Conservation (phyloP, 129 eudicot genomes). For the Saussurea involucrata region DNA sequence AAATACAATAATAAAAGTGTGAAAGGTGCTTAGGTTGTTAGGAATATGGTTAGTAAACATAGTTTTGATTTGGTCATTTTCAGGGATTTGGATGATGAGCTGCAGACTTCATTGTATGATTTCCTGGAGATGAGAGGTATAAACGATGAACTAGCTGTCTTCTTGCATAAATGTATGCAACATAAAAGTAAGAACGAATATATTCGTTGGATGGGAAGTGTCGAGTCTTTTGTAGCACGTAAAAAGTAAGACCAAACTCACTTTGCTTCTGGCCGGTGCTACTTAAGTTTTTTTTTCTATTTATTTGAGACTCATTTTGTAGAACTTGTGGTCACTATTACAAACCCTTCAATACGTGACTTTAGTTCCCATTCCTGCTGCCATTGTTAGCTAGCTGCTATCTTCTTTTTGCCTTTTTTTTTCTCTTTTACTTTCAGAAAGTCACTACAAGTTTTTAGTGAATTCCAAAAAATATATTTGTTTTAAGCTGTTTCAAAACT, state of each 20-base stretch:
- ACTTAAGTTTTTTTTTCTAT: neutral
- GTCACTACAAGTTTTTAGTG: neutral
- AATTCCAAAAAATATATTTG: neutral
- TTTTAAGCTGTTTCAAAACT: neutral
- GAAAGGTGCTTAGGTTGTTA: neutral
- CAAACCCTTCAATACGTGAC: neutral
- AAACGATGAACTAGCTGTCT: constrained; percentile 56
- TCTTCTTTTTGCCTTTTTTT: neutral
- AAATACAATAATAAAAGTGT: too few species aligned
- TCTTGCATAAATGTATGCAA: constrained; percentile 62
- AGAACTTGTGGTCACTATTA: neutral
- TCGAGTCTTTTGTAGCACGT: constrained; percentile 57
- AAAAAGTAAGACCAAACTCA: constrained; percentile 21
- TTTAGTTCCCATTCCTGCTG: neutral
- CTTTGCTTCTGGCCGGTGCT: neutral
- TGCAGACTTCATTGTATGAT: constrained; percentile 65
- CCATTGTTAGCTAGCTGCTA: neutral
- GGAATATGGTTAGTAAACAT: neutral
- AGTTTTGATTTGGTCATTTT: constrained; percentile 12
- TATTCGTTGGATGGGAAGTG: constrained; percentile 61
- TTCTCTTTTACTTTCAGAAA: neutral
- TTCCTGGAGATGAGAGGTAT: constrained; percentile 69
- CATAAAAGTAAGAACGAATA: constrained; percentile 62
- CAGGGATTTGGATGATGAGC: constrained; percentile 82
- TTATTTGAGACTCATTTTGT: neutral